Evolutionary conservation across 2,329 filamentous ascomycete species (phyloP).

Genomic region (Aureobasidium musti): DNA sequence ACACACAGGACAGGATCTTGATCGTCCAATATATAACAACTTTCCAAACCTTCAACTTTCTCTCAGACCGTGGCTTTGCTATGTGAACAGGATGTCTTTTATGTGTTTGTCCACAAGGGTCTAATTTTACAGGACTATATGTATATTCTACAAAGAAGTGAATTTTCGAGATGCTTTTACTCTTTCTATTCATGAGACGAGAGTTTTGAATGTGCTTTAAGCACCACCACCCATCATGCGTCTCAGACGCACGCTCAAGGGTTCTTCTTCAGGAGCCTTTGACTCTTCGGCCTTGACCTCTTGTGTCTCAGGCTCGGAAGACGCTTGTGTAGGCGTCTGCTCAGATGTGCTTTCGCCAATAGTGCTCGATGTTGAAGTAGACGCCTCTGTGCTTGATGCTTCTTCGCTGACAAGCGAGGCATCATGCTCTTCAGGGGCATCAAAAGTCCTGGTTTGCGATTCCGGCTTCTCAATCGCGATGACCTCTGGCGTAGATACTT

Average conservation of each 20-base stretch:
- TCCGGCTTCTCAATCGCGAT: neutral
- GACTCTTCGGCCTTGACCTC: neutral
- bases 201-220: neutral
- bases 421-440: neutral
- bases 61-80: neutral
- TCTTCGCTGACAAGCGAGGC: neutral
- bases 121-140: neutral
- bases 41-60: neutral
- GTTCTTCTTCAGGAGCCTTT: conserved; percentile 4
- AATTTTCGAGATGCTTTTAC: neutral
- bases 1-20: neutral
- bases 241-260: conserved; percentile 8
- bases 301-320: neutral
- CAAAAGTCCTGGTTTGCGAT: neutral
- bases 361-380: neutral
- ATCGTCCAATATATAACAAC: neutral
- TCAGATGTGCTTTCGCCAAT: neutral
- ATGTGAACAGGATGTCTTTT: neutral
- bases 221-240: conserved; percentile 12
- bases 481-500: neutral
- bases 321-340: neutral
- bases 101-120: neutral
- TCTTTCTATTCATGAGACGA: neutral
- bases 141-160: conserved; percentile 8
- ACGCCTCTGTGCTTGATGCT: neutral